A percentile compares a stretch with the other conserved stretches of the same genome.
These are phyloP conservation scores for Fusarium pilosicola DNA, from an alignment of 2,329 filamentous ascomycete species.

Conservation along the genomic window DNA sequence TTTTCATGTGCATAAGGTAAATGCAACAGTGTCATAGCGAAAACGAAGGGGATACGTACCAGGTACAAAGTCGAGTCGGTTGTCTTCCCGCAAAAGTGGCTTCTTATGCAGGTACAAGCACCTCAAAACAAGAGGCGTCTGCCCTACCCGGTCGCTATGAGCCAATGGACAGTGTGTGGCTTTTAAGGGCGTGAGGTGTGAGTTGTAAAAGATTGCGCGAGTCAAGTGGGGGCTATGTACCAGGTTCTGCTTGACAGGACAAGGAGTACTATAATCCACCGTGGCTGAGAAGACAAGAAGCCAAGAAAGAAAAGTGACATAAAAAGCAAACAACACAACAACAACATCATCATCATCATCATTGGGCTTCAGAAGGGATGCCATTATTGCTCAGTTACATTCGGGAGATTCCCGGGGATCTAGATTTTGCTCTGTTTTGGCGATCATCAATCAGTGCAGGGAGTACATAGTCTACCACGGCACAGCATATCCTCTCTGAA, in stretches of 20 bases:
- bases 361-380: not conserved
- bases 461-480: not conserved
- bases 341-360: not conserved
- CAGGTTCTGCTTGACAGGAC: not conserved
- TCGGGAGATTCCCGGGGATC: slow-evolving; percentile 9
- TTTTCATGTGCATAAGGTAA: not conserved
- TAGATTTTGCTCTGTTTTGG: not conserved
- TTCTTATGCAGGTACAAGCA: slow-evolving; percentile 36
- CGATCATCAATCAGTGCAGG: not conserved
- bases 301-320: not conserved
- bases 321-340: not conserved
- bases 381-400: slow-evolving; percentile 24
- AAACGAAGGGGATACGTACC: not conserved
- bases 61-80: slow-evolving; percentile 27
- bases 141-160: slow-evolving; percentile 19
- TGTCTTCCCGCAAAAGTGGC: slow-evolving; percentile 35
- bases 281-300: not conserved
- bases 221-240: slow-evolving; percentile 6
- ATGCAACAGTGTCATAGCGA: not conserved
- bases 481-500: not conserved
- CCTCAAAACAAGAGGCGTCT: slow-evolving; percentile 22
- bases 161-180: slow-evolving; percentile 26
- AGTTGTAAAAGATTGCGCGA: not conserved
- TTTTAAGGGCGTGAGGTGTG: slow-evolving; percentile 17
- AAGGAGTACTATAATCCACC: not conserved